Conservation (phyloP, 1,284 basidiomycete genomes). For the Fistulina hepatica region DNA sequence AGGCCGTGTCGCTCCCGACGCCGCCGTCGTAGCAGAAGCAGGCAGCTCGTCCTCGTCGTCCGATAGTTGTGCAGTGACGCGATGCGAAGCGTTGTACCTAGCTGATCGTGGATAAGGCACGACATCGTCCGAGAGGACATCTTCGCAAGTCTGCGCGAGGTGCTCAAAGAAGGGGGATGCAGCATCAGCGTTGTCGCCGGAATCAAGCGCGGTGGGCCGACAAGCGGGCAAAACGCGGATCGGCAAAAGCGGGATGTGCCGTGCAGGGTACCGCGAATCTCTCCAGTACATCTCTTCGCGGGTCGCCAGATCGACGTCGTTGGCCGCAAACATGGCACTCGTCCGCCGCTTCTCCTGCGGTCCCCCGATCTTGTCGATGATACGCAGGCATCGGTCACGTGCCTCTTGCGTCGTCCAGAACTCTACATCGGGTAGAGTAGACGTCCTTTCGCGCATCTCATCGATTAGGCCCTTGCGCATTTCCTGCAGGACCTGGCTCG, state of each 20-base stretch:
- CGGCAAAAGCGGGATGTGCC: constrained; percentile 45
- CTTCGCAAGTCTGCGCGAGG: constrained; percentile 38
- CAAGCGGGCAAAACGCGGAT: constrained; percentile 24
- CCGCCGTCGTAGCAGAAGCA: not conserved
- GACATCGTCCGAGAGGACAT: constrained; percentile 38
- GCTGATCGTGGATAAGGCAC: constrained; percentile 24
- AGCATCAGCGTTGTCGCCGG: not conserved
- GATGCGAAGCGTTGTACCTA: not conserved
- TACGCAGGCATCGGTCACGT: constrained; percentile 52
- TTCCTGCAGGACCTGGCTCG: constrained; percentile 60
- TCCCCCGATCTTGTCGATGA: constrained; percentile 65
- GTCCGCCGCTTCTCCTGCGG: constrained; percentile 48
- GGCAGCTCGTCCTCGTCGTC: constrained; percentile 1
- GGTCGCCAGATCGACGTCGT: constrained; percentile 16
- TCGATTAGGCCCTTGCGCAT: constrained; percentile 56
- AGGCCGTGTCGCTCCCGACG: not conserved
- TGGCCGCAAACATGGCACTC: constrained; percentile 38
- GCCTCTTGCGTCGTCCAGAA: constrained; percentile 78
- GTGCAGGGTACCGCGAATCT: constrained; percentile 44
- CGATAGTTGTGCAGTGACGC: not conserved
- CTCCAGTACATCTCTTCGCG: constrained; percentile 45
- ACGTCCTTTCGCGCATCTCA: constrained; percentile 45
- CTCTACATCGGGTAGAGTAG: constrained; percentile 29
- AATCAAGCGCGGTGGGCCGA: constrained; percentile 3
- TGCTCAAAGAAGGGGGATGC: constrained; percentile 30